Evolutionary conservation across 2,329 filamentous ascomycete genomes (phyloP).

Genomic region (Fusarium torreyae): DNA sequence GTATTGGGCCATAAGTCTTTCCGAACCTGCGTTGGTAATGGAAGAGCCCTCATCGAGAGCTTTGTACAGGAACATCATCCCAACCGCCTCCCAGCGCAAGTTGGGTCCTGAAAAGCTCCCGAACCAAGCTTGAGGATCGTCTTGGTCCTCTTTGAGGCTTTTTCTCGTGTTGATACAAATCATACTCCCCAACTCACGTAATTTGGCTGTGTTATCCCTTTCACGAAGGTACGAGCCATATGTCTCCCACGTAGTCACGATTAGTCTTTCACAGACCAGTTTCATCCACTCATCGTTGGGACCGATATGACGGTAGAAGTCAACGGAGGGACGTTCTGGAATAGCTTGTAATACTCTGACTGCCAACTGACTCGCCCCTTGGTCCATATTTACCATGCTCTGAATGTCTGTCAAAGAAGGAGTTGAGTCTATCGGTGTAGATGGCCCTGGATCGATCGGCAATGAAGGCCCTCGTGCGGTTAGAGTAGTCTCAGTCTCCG

Average conservation of each 20-base stretch:
- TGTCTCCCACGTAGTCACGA: neutral
- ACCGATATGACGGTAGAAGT: rapidly evolving
- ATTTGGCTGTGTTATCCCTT: neutral
- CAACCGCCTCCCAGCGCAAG: neutral
- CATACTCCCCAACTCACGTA: neutral
- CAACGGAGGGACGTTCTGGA: rapidly evolving
- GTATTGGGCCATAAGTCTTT: neutral
- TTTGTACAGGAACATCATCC: neutral
- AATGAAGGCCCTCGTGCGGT: neutral
- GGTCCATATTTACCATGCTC: neutral
- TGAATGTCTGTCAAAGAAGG: neutral
- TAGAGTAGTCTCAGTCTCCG: constrained; percentile 3
- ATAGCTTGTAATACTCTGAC: neutral
- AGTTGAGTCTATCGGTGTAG: neutral
- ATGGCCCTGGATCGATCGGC: rapidly evolving
- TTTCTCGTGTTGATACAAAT: constrained; percentile 10
- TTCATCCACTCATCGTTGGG: neutral
- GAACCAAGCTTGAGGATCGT: neutral
- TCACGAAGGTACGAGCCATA: neutral
- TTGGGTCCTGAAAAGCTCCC: neutral
- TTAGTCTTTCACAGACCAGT: neutral
- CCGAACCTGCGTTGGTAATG: neutral
- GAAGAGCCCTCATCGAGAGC: neutral
- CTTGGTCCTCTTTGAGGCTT: neutral
- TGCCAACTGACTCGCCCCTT: constrained; percentile 3